phyloP scores from a whole-genome alignment of 2,329 filamentous ascomycete species.

The Cladophialophora bantiana region DNA sequence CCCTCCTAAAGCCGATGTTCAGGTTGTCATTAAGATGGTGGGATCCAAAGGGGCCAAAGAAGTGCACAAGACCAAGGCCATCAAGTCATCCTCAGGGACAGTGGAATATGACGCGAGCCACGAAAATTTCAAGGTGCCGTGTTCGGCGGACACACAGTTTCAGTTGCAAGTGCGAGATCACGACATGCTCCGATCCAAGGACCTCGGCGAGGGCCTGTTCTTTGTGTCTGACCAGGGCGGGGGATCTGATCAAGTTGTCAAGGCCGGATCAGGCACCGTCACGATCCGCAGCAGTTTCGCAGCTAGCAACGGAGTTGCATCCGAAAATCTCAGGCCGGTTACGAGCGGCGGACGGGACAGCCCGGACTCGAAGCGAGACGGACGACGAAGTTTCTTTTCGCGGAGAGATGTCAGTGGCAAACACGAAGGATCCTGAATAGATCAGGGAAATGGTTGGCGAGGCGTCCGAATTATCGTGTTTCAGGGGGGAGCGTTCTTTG shows the following conservation, averaged over 20 bases:
- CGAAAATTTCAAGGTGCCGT: slow-evolving; percentile 79
- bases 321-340: slow-evolving; percentile 35
- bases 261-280: slow-evolving; percentile 75
- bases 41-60: slow-evolving; percentile 72
- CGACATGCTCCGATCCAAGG: slow-evolving; percentile 81
- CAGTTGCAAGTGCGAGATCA: slow-evolving; percentile 85
- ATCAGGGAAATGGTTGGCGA: neutral
- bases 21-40: slow-evolving; percentile 73
- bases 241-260: slow-evolving; percentile 74
- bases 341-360: slow-evolving; percentile 44
- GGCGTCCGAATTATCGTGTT: slow-evolving; percentile 5
- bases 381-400: slow-evolving; percentile 56
- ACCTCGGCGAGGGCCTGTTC: slow-evolving; percentile 86
- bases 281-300: slow-evolving; percentile 76
- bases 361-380: slow-evolving; percentile 52
- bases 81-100: slow-evolving; percentile 71
- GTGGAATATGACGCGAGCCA: slow-evolving; percentile 69
- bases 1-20: slow-evolving; percentile 77
- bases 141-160: slow-evolving; percentile 84
- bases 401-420: slow-evolving; percentile 48
- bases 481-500: slow-evolving; percentile 20
- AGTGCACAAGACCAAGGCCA: slow-evolving; percentile 89
- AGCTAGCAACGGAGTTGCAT: slow-evolving; percentile 53
- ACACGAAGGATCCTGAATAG: slow-evolving; percentile 30
- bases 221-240: slow-evolving; percentile 82